Base-by-base conservation (phyloP, 1,284 basidiomycete genomes). In the Microbotryum violaceum region DNA sequence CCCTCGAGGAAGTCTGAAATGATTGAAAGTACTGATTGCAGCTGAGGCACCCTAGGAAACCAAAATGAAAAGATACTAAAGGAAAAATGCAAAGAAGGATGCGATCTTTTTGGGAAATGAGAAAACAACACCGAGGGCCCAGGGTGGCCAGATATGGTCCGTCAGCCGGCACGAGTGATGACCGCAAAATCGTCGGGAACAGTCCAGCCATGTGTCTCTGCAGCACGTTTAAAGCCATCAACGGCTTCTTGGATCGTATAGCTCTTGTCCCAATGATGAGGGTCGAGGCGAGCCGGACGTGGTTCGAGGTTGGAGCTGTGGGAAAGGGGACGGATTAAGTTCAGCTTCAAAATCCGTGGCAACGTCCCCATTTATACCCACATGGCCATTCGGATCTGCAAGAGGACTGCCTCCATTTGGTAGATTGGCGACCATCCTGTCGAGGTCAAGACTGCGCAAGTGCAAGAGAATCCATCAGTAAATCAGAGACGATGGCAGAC, bases 331-430 rank as follows among this genome's bases (percentile, higher is more conserved):
- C 49, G 29, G 14, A 20, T 3, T 42, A 18, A 42, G 37, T 42
- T 16, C 4, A 42, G 37, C 16, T 42, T 25, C 49, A 6, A 49
- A 6, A 20, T 49, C 10, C 18, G 23, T 18, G 49, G 14, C 23
- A 20, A 18, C 3, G 14, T 10, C 10, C 49, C 31, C 31, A 31
- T 2, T 23, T 14, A 16, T 16, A 49, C 14, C 18, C 27, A 37
- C 61, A 70, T 70, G 44, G 69, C 69, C 57, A 70, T 60, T 29
- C 64, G 56, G 21, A 70, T 70, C 49, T 68, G 66, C 1, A 70
- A 58, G 4, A 70, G 55, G 21, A 70, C 58, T 12, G 69, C 62
- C 8, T 62, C 49, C 44, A 69, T 61, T 23, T 54, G 31, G 57
- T 70, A 70, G 45, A 51, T 47, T 1, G 63, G 58, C 18, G 44